A percentile compares a stretch with the other conserved stretches of the same genome.
These are phyloP conservation scores for Xylaria scruposa DNA, from an alignment of 495 filamentous ascomycete genomes.

Conservation along the genomic window DNA sequence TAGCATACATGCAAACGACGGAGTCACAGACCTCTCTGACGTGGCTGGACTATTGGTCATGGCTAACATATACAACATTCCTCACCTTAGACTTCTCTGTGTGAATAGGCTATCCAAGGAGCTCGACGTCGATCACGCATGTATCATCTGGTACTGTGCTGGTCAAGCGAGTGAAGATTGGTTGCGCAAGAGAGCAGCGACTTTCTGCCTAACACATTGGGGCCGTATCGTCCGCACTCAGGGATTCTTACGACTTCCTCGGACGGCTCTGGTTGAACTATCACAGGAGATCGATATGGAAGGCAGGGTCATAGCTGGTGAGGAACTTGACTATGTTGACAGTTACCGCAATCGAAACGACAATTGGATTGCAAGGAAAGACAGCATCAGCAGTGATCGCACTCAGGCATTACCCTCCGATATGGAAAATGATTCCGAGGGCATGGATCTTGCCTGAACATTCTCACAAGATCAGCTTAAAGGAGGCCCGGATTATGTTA, in stretches of 20 bases:
- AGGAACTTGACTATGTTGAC: constrained; percentile 81
- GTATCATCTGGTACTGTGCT: constrained; percentile 94
- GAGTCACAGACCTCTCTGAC: constrained; percentile 72
- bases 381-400: constrained; percentile 64
- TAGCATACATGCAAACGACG: constrained; percentile 71
- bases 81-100: constrained; percentile 85
- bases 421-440: constrained; percentile 71
- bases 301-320: constrained; percentile 82
- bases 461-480: background rate
- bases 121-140: constrained; percentile 91
- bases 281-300: constrained; percentile 92
- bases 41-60: constrained; percentile 97
- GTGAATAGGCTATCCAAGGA: constrained; percentile 87
- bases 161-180: constrained; percentile 89
- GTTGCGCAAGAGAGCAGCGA: constrained; percentile 84
- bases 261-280: constrained; percentile 81
- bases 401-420: constrained; percentile 67
- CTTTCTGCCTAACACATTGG: constrained; percentile 92
- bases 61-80: constrained; percentile 97
- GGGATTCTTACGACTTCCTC: constrained; percentile 81
- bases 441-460: constrained; percentile 54
- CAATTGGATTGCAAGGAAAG: constrained; percentile 58
- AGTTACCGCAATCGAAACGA: constrained; percentile 69
- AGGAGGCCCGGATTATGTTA: background rate
- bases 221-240: constrained; percentile 88